Base-by-base conservation (phyloP, 129 eudicot species). In the Artemisia annua region DNA sequence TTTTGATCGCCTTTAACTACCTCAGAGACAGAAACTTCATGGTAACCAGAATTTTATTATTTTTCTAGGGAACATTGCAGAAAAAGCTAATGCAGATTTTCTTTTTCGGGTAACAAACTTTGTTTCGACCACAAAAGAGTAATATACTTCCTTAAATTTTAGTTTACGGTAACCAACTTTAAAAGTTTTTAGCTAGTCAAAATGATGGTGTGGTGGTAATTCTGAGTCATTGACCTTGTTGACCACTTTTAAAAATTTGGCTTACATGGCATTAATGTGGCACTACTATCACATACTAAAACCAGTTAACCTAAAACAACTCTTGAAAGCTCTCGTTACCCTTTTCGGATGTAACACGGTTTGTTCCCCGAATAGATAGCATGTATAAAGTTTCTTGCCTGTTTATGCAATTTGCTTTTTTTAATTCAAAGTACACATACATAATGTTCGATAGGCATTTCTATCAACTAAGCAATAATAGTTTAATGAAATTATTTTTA, bases 1-100 rank as follows among this genome's bases (percentile, higher is more conserved):
- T 90, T 55, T 86, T 85, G 81, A 84, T 93, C 30, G 97, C 98
- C 56, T 94, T 87, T 22, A 87, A 80, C 85, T 90, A 88, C 79
- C 89, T 94, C 65, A 86, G 93, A 74, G 91, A 82, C 87, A 88
- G 78, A 65, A 90, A 79, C 67, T 83, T 90, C 74, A 83, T 90
- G 97, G 98, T 92, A 89, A 67, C 48, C n/a, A 59, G 30, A 46
- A 14, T 58, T 48, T 54, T 76, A 1, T 59, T 58, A 15, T 56
- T 26, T 44, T 11, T 59, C 30, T 62, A 14, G 20, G 44, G 44
- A 7, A 35, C 9, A 30, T 30, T 30, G 35, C 35, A 35, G 9
- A 35, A 35, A 35, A 35, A 7, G 44, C 10, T 35, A 35, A 35
- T 35, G 9, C 44, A 7, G 44, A 7, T 35, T 35, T 35, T 7